phyloP scores from a whole-genome alignment of 176 grass and related monocot genomes.

The Aegilops bicornis region DNA sequence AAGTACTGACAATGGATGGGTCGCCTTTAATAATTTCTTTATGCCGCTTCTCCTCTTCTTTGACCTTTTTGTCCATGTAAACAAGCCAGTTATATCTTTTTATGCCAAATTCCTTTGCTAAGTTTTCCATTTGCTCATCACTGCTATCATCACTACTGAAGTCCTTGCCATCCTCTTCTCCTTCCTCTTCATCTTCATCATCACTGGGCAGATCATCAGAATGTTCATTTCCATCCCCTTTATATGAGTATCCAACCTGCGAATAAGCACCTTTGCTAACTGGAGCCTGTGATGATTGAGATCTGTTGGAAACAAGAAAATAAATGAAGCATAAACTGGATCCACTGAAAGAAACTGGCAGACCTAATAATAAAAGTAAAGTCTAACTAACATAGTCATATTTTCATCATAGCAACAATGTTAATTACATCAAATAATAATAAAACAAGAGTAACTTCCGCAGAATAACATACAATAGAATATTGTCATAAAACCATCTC shows the following conservation, averaged over 20 bases:
- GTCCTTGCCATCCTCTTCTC: conserved; percentile 73
- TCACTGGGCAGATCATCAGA: conserved; percentile 67
- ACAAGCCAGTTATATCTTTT: conserved; percentile 99
- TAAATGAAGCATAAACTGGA: background rate
- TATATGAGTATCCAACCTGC: conserved; percentile 95
- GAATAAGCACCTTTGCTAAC: conserved; percentile 91
- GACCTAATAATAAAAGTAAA: conserved; percentile 13
- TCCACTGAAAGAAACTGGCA: conserved; percentile 10
- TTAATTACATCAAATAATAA: conserved; percentile 8
- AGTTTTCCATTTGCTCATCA: conserved; percentile 91
- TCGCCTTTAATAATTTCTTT: conserved; percentile 98
- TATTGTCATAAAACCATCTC: background rate
- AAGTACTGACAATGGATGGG: conserved; percentile 78
- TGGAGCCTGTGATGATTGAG: conserved; percentile 68
- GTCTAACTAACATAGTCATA: background rate
- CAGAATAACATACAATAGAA: background rate
- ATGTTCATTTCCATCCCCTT: conserved; percentile 65
- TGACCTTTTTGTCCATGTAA: conserved; percentile 93
- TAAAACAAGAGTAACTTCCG: conserved; percentile 6
- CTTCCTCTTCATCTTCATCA: conserved; percentile 83
- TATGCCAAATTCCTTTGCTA: conserved; percentile 96
- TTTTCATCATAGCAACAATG: background rate
- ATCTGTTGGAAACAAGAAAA: conserved; percentile 47
- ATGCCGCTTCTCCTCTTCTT: conserved; percentile 91
- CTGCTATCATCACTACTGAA: conserved; percentile 98